A percentile compares a stretch with the other conserved stretches of the same genome.
phyloP scores from a whole-genome alignment of 495 filamentous ascomycete genomes.

The Lasiosphaeria hispida region DNA sequence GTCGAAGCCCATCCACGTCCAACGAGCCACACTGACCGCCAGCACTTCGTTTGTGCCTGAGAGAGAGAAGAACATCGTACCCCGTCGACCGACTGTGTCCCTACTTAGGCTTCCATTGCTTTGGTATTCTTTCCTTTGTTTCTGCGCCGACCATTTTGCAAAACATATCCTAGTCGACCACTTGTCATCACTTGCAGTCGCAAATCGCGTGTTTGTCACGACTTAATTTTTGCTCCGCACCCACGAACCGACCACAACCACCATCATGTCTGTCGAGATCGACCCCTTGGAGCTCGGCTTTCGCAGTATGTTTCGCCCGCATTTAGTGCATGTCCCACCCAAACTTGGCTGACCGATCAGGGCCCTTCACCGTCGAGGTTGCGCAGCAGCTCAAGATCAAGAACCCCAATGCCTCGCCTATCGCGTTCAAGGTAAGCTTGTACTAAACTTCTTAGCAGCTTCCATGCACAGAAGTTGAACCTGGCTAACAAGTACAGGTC shows the following conservation, averaged over 20 bases:
- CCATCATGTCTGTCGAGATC: slow-evolving; percentile 88
- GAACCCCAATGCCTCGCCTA: slow-evolving; percentile 73
- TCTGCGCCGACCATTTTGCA: too few species aligned
- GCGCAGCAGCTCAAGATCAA: slow-evolving; percentile 76
- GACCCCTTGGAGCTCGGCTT: slow-evolving; percentile 90
- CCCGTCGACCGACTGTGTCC: too few species aligned
- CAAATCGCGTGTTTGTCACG: too few species aligned
- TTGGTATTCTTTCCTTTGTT: too few species aligned
- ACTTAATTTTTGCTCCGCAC: too few species aligned
- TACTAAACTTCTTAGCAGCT: background rate
- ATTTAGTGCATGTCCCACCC: background rate
- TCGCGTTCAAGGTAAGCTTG: slow-evolving; percentile 87
- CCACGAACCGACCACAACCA: slow-evolving; percentile 6
- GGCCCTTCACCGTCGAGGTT: slow-evolving; percentile 90
- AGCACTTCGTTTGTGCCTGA: too few species aligned
- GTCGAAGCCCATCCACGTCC: background rate
- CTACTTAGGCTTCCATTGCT: too few species aligned
- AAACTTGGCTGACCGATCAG: slow-evolving; percentile 47
- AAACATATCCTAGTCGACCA: too few species aligned
- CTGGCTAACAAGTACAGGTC: slow-evolving; percentile 56
- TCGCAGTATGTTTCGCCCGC: slow-evolving; percentile 62
- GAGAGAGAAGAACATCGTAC: background rate
- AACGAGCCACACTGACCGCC: background rate
- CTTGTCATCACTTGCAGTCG: too few species aligned
- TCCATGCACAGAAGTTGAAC: background rate